Base-by-base conservation (phyloP, 2,329 filamentous ascomycete species). In the Graphilbum sp. region DNA sequence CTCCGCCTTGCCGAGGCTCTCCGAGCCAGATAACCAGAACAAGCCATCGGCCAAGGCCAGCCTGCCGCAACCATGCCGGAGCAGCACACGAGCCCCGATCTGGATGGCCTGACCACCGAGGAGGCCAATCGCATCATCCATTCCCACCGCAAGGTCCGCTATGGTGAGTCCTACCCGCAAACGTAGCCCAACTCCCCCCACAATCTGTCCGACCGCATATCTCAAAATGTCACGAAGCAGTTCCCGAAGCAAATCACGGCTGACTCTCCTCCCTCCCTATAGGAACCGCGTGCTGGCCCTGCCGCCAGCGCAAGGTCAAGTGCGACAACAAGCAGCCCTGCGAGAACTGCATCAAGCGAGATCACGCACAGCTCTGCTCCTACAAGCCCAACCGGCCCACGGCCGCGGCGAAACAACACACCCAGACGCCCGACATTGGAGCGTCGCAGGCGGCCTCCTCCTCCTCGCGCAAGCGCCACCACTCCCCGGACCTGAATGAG, bases 281-380 rank as follows among this genome's bases (percentile, higher is more conserved):
- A 75, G 70, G 70, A 41, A 75, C 71, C 32, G 71, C 71, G 5
- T 79, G 74, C 49, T 79, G 73, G 72, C 74, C 74, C 12, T 79
- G 74, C 50, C 64, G 74, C 34, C 74, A 78, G 54, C 65, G 74
- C 45, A 78, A 79, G 55, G 74, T 79, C 31, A 78, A 78, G 56
- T 79, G 74, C 52, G 73, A 78, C 57, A 78, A 77, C 54, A 72
- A 76, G 52, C 67, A 75, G 49, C 74, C 74, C 1, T 79, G 74
- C 53, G 72, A 78, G 50, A 79, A 79, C 51, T 79, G 74, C 49
- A 66, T 75, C 49, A 77, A 76, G 58, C 60, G 74, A 39, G 72
- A 78, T 42, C 74, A 79, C 47, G 64, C 72, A 3, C 64, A 70
- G 54, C 59, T 79, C 36, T 79, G 74, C 51, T 77, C 72, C 21